phyloP scores from a whole-genome alignment of 2,329 filamentous ascomycete species.

The Paraconiothyrium sp. region DNA sequence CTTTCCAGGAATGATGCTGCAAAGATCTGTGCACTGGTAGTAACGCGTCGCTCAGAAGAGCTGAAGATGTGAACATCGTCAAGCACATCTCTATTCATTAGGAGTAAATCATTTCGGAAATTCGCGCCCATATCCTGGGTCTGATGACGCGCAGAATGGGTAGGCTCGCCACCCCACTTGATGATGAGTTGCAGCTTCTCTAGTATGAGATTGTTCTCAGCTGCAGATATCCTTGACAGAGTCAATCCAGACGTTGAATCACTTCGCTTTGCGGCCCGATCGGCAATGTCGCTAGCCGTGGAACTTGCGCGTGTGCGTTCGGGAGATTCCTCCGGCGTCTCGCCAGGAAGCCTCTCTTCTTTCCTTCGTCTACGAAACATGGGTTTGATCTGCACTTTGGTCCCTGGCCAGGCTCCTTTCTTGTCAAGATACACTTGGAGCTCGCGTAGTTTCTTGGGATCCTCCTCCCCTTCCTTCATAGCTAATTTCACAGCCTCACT shows the following conservation, averaged over 20 bases:
- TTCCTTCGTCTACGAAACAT: constrained; percentile 94
- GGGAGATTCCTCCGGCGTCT: constrained; percentile 41
- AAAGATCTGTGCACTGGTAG: constrained; percentile 96
- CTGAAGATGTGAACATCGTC: constrained; percentile 95
- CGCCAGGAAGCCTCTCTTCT: constrained; percentile 60
- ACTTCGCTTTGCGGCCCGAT: constrained; percentile 56
- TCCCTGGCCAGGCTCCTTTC: constrained; percentile 93
- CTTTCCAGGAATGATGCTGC: constrained; percentile 86
- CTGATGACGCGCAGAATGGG: constrained; percentile 95
- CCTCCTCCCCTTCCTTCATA: constrained; percentile 80
- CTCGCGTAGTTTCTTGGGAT: constrained; percentile 83
- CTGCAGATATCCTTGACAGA: constrained; percentile 91
- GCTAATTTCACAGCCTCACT: constrained; percentile 87
- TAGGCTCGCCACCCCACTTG: constrained; percentile 98
- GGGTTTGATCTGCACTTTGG: constrained; percentile 98
- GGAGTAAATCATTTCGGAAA: constrained; percentile 91
- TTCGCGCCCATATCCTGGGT: constrained; percentile 93
- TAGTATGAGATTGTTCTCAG: constrained; percentile 89
- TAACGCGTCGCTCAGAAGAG: constrained; percentile 93
- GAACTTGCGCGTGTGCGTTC: constrained; percentile 35
- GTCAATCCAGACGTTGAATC: constrained; percentile 91
- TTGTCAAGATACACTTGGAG: constrained; percentile 88
- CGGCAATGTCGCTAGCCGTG: constrained; percentile 27
- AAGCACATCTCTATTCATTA: constrained; percentile 91
- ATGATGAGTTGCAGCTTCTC: constrained; percentile 98